phyloP scores from a whole-genome alignment of 2,329 filamentous ascomycete genomes.

The Talaromyces sp. region DNA sequence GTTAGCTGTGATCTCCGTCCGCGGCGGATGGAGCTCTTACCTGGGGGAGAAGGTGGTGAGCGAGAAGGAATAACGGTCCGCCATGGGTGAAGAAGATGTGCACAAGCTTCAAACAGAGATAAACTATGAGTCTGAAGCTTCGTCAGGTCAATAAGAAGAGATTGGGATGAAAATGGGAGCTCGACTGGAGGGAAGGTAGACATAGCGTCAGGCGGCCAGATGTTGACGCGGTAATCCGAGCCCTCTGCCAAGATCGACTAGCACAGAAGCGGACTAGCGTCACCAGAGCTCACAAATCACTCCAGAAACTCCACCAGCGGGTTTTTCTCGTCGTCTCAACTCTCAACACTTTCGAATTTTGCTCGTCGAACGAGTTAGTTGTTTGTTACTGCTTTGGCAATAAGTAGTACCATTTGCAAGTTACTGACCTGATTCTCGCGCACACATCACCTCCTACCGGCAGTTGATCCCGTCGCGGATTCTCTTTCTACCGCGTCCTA shows the following conservation, averaged over 20 bases:
- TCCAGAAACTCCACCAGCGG: background rate
- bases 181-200: conserved; percentile 5
- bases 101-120: conserved; percentile 12
- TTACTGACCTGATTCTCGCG: background rate
- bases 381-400: background rate
- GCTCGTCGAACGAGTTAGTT: background rate
- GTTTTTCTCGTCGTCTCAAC: conserved; percentile 15
- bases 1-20: conserved; percentile 37
- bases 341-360: conserved; percentile 8
- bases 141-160: conserved; percentile 2
- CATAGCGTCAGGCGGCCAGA: conserved; percentile 22
- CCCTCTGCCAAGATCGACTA: conserved; percentile 12
- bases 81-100: conserved; percentile 56
- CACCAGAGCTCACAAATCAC: background rate
- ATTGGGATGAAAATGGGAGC: conserved; percentile 19
- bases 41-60: conserved; percentile 99
- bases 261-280: conserved; percentile 2
- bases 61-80: conserved; percentile 98
- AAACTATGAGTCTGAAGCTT: conserved; percentile 1
- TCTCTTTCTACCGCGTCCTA: background rate
- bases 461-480: background rate
- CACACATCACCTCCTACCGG: background rate
- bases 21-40: conserved; percentile 49
- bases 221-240: conserved; percentile 24
- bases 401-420: background rate